These are phyloP conservation scores for Zoysia matrella DNA, from an alignment of 202 grass and related monocot genomes.

Conservation along the genomic window DNA sequence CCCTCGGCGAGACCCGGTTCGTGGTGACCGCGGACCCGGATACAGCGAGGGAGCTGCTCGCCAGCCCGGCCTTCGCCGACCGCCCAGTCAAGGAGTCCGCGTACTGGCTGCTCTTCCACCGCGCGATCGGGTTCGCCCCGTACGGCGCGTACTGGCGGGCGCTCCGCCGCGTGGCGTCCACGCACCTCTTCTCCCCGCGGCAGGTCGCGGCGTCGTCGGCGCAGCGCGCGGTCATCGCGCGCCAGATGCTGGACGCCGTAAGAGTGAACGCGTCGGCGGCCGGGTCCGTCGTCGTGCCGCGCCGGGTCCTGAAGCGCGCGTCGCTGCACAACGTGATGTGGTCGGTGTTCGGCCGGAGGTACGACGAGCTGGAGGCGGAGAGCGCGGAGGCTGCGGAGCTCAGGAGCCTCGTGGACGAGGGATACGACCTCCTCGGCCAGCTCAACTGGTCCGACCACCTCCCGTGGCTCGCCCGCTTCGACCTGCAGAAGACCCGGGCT, in stretches of 20 bases:
- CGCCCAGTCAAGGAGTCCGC: slow-evolving; percentile 89
- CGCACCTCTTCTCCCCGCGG: slow-evolving; percentile 88
- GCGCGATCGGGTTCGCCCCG: slow-evolving; percentile 95
- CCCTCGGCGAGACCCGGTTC: slow-evolving; percentile 66
- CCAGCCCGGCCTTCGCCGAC: slow-evolving; percentile 65
- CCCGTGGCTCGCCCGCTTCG: slow-evolving; percentile 62
- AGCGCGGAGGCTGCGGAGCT: slow-evolving; percentile 61
- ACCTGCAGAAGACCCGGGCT: slow-evolving; percentile 60
- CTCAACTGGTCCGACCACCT: slow-evolving; percentile 98
- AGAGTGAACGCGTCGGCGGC: not conserved
- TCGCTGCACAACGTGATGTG: slow-evolving; percentile 88
- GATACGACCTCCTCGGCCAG: slow-evolving; percentile 79
- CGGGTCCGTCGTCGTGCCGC: slow-evolving; percentile 41
- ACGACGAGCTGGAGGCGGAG: slow-evolving; percentile 47
- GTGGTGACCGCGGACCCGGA: slow-evolving; percentile 69
- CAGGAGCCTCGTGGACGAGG: slow-evolving; percentile 73
- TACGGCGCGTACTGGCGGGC: slow-evolving; percentile 74
- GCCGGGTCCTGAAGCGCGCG: slow-evolving; percentile 56
- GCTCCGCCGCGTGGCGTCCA: slow-evolving; percentile 73
- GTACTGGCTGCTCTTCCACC: slow-evolving; percentile 83
- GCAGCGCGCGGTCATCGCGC: slow-evolving; percentile 62
- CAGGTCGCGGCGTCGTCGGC: slow-evolving; percentile 62
- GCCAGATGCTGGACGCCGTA: slow-evolving; percentile 57
- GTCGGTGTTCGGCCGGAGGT: slow-evolving; percentile 76
- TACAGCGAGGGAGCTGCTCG: slow-evolving; percentile 75